Evolutionary conservation across 306 rosid genomes (phyloP), one percentile per base, ranked within the genome.

Genomic region (Medicago ruthenica): DNA sequence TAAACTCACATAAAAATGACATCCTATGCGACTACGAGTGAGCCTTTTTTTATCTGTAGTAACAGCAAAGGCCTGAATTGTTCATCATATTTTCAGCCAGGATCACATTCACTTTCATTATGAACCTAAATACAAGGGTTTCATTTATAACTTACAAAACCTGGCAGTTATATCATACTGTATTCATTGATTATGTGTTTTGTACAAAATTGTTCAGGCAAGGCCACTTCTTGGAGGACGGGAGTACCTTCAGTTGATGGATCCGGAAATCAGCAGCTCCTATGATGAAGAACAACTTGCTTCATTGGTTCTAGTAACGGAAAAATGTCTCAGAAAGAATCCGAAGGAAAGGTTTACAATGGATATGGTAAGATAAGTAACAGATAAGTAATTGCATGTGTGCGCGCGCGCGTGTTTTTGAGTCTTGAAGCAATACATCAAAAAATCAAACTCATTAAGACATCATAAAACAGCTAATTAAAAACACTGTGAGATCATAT

Each of bases 271-370:
- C 54, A 44, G 67, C 55, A 67, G 81, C 71, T 71, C 77, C 47
- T 82, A 34, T 27, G 80, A 81, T 71, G 83, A 81, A 71, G 71
- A 75, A 60, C 79, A 85, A 54, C 83, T 85, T 60, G 31, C 69
- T 36, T 59, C 83, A 15, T 75, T 81, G 60, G 60, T 85, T 71
- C 79, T 70, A 42, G 77, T 82, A 51, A 44, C 47, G 12, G 84
- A 79, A 76, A 59, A 71, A 47, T 85, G 88, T 27, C 77, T 85
- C 20, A 75, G 62, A 79, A 85, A 75, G 80, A 85, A 82, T 76
- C 84, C 83, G 13, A 60, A 71, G 45, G 80, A 81, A 36, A 81
- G 86, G 24, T 50, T 81, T 13, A 75, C 82, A 24, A 82, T 85
- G 86, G 54, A 82, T 60, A 74, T 78, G 88, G 84, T 85, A 82